Evolutionary conservation across 2,329 filamentous ascomycete genomes (phyloP).

Genomic region (Penicillium nordicum): DNA sequence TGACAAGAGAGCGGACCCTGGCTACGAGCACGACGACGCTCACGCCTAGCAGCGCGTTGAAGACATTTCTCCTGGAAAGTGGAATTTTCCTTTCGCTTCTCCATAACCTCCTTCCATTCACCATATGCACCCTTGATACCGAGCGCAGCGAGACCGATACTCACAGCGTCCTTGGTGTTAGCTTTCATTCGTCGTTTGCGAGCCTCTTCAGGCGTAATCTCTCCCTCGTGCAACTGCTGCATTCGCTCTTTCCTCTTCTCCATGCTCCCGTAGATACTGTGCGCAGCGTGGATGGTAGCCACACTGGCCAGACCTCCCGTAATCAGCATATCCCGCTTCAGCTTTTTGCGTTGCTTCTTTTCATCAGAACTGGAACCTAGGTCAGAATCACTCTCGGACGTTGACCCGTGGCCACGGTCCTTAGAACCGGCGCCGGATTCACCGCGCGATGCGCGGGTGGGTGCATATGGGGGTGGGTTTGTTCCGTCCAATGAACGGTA

Average conservation of each 20-base stretch:
- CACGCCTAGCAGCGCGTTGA: slow-evolving; percentile 46
- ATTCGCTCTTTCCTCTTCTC: slow-evolving; percentile 61
- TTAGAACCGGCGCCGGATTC: slow-evolving; percentile 8
- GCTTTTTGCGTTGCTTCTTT: slow-evolving; percentile 60
- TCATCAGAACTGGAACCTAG: slow-evolving; percentile 60
- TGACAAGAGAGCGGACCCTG: slow-evolving; percentile 12
- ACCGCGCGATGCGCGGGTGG: slow-evolving; percentile 22
- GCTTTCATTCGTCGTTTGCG: slow-evolving; percentile 61
- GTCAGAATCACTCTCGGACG: slow-evolving; percentile 46
- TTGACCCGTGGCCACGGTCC: slow-evolving; percentile 10
- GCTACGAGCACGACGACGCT: slow-evolving; percentile 37
- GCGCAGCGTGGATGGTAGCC: slow-evolving; percentile 66
- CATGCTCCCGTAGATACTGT: slow-evolving; percentile 61
- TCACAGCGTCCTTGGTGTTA: slow-evolving; percentile 62
- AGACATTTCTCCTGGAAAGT: slow-evolving; percentile 52
- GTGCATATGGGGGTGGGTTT: slow-evolving; percentile 23
- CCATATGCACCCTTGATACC: slow-evolving; percentile 64
- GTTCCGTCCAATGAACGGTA: slow-evolving; percentile 26
- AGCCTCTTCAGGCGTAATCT: slow-evolving; percentile 61
- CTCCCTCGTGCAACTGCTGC: slow-evolving; percentile 59
- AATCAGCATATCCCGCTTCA: slow-evolving; percentile 63
- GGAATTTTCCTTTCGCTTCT: slow-evolving; percentile 55
- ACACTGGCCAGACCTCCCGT: slow-evolving; percentile 65
- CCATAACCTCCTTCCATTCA: slow-evolving; percentile 66
- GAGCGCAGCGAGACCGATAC: slow-evolving; percentile 63